Conservation (phyloP, 2,329 filamentous ascomycete genomes). For the Phialophora macrospora region DNA sequence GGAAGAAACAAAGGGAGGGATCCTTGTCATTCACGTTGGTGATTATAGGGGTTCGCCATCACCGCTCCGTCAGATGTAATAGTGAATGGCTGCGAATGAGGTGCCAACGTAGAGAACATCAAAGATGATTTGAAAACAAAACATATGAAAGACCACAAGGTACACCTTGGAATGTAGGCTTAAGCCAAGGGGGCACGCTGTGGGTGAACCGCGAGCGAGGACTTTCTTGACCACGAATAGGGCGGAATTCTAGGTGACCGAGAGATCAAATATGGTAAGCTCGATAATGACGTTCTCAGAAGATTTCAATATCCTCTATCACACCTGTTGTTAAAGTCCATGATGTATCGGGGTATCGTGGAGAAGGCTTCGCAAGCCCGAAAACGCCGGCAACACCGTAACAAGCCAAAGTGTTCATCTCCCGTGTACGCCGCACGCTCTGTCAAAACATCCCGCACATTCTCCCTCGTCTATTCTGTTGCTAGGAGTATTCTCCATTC, state of each 20-base stretch:
- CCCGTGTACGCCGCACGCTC: not conserved
- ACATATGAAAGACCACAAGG: not conserved
- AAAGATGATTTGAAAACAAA: too few species aligned
- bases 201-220: not conserved
- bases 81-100: too few species aligned
- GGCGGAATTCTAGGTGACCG: not conserved
- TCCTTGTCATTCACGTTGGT: too few species aligned
- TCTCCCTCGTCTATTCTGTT: not conserved
- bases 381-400: not conserved
- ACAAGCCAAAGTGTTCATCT: not conserved
- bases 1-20: too few species aligned
- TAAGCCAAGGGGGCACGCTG: not conserved
- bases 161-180: not conserved
- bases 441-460: not conserved
- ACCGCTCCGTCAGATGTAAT: too few species aligned
- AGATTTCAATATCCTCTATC: not conserved
- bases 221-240: not conserved
- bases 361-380: not conserved
- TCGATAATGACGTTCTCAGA: not conserved
- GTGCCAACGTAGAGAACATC: too few species aligned
- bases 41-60: too few species aligned
- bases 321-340: not conserved
- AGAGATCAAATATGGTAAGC: not conserved
- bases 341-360: not conserved
- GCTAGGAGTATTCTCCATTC: not conserved